phyloP scores from a whole-genome alignment of 2,329 filamentous ascomycete species.

The Fusarium brevicatenulatum region DNA sequence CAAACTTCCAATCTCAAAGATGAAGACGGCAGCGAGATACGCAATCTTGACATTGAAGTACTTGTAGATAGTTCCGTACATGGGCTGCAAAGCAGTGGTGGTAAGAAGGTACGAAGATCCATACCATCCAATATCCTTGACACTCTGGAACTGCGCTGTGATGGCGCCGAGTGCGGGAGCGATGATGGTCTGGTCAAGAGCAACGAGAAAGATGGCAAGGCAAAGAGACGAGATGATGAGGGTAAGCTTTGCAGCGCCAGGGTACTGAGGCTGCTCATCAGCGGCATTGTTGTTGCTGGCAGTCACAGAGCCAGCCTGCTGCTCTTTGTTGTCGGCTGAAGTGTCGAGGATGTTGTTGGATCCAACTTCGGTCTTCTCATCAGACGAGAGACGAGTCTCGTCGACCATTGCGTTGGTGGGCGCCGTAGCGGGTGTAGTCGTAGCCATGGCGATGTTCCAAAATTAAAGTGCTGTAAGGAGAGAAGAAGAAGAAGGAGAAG shows the following conservation, averaged over 20 bases:
- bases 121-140: constrained; percentile 64
- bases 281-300: background rate
- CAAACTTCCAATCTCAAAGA: constrained; percentile 58
- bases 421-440: constrained; percentile 24
- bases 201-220: constrained; percentile 60
- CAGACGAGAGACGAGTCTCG: constrained; percentile 43
- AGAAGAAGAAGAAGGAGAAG: background rate
- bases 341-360: constrained; percentile 40
- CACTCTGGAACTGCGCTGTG: constrained; percentile 55
- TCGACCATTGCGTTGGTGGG: constrained; percentile 31
- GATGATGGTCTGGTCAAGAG: constrained; percentile 63
- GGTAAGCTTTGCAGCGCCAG: constrained; percentile 51
- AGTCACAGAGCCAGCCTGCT: constrained; percentile 16
- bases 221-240: constrained; percentile 58
- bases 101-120: constrained; percentile 61
- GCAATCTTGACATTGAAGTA: constrained; percentile 60
- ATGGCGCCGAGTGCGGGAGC: constrained; percentile 64
- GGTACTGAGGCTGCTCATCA: constrained; percentile 47
- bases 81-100: constrained; percentile 60
- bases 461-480: background rate
- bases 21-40: constrained; percentile 55
- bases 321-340: constrained; percentile 23
- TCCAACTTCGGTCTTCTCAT: constrained; percentile 47
- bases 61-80: constrained; percentile 62
- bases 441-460: constrained; percentile 15